phyloP scores from a whole-genome alignment of 345 rosid species.

The Anacardium occidentale region DNA sequence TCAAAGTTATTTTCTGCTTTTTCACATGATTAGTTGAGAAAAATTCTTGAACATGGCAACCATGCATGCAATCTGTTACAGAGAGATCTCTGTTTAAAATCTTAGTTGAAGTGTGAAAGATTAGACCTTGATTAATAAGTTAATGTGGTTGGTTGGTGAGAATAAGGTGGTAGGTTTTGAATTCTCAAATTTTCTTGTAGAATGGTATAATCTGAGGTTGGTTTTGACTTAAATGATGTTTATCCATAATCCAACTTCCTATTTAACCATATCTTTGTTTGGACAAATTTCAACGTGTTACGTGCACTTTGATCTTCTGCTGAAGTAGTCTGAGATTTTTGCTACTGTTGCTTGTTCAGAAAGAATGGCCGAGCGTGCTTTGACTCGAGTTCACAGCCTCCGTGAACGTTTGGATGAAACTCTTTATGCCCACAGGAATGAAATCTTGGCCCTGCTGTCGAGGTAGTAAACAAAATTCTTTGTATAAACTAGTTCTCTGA shows the following conservation, averaged over 20 bases:
- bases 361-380: slow-evolving; percentile 49
- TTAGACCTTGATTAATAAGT: background rate
- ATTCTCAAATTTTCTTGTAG: slow-evolving; percentile 20
- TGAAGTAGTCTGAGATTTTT: background rate
- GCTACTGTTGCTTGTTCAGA: slow-evolving; percentile 10
- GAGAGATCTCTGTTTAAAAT: background rate
- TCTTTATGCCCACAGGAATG: slow-evolving; percentile 61
- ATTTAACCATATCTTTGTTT: background rate
- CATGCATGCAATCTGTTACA: background rate
- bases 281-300: slow-evolving; percentile 4
- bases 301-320: background rate
- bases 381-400: slow-evolving; percentile 67
- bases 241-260: background rate
- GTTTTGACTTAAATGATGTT: slow-evolving; percentile 21
- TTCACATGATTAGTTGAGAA: background rate
- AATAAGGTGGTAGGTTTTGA: slow-evolving; percentile 30
- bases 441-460: slow-evolving; percentile 65
- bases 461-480: slow-evolving; percentile 40
- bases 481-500: too few relatives aligned
- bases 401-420: slow-evolving; percentile 78
- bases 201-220: slow-evolving; percentile 14
- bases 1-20: background rate
- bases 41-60: too few relatives aligned
- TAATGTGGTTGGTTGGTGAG: slow-evolving; percentile 22
- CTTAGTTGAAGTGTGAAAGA: background rate